Conservation (phyloP, 495 filamentous ascomycete genomes). For the Sporormia fimetaria region DNA sequence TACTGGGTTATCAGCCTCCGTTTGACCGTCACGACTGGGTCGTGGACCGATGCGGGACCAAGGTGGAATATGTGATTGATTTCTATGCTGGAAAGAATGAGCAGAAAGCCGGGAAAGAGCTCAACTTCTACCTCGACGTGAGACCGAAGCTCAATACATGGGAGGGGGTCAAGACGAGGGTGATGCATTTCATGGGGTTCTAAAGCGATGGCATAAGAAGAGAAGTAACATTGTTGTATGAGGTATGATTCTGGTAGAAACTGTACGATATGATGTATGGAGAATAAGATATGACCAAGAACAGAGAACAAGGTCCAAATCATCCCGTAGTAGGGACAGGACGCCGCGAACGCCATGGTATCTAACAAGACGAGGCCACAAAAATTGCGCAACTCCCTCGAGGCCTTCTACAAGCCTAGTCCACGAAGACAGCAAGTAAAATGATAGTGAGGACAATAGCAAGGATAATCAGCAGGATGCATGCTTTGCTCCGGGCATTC, state of each 20-base stretch:
- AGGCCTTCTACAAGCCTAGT: slow-evolving; percentile 30
- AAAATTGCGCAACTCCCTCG: no score
- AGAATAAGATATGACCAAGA: no score
- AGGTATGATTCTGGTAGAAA: no score
- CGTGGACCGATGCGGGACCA: slow-evolving; percentile 81
- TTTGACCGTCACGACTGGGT: slow-evolving; percentile 98
- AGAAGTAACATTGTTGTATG: no score
- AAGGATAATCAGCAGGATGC: slow-evolving; percentile 83
- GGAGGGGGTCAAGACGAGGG: slow-evolving; percentile 83
- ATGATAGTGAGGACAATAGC: slow-evolving; percentile 80
- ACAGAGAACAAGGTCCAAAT: no score
- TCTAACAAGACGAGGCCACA: no score
- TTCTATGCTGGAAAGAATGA: slow-evolving; percentile 76
- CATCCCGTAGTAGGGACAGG: no score
- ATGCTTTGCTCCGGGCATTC: slow-evolving; percentile 81
- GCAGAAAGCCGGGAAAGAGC: slow-evolving; percentile 42
- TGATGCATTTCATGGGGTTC: slow-evolving; percentile 47
- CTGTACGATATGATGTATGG: no score
- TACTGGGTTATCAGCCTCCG: slow-evolving; percentile 76
- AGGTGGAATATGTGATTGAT: slow-evolving; percentile 92
- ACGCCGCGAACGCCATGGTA: no score
- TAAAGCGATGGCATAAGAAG: no score
- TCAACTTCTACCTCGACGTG: slow-evolving; percentile 92
- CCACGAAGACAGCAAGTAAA: slow-evolving; percentile 68
- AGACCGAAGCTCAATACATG: slow-evolving; percentile 85